These are phyloP conservation scores for Macrolepiota fuliginosa DNA, from an alignment of 768 basidiomycete species.

Conservation along the genomic window DNA sequence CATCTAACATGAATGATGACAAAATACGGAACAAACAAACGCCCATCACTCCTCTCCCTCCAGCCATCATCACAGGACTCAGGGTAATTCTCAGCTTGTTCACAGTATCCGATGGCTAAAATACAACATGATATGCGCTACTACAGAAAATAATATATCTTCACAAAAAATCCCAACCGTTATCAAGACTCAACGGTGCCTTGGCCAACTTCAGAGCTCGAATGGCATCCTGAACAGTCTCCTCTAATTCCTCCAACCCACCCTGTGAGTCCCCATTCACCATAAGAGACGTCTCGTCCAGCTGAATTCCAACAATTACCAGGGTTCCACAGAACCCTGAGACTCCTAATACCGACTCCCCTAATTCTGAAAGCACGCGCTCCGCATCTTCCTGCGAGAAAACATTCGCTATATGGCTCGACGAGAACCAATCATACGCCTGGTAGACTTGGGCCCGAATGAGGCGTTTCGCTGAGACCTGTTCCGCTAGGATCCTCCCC, in stretches of 20 bases:
- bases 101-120: not conserved
- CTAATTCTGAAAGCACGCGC: not conserved
- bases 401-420: not conserved
- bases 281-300: not conserved
- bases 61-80: slow-evolving; percentile 2
- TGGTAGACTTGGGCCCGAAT: not conserved
- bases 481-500: not conserved
- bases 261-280: not conserved
- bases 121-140: not conserved
- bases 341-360: not conserved
- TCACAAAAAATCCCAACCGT: not conserved
- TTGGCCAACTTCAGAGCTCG: not conserved
- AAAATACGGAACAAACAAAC: slow-evolving; percentile 1
- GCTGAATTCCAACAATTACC: not conserved
- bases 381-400: not conserved
- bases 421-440: not conserved
- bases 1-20: slow-evolving; percentile 11
- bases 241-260: not conserved
- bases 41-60: not conserved
- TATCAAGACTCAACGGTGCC: not conserved
- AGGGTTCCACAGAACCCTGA: not conserved
- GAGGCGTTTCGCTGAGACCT: not conserved
- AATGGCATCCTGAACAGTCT: not conserved
- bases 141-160: not conserved
- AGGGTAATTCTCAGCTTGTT: not conserved